Base-by-base conservation (phyloP, 1,284 basidiomycete genomes). In the Malassezia japonica region DNA sequence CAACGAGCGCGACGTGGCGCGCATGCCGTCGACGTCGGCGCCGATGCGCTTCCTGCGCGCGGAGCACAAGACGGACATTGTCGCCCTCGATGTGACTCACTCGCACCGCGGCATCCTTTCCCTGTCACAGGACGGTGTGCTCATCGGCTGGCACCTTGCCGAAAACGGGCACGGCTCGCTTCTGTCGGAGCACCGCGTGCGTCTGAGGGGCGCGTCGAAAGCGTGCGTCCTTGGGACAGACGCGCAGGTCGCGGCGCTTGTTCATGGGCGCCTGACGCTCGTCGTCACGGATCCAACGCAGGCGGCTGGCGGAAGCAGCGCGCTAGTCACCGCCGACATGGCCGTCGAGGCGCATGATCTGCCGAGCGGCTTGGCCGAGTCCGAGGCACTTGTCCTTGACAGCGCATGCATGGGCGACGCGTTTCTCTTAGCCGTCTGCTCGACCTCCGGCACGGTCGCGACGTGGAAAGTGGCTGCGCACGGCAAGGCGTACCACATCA, bases 61-160 rank as follows among this genome's bases (percentile, higher is more conserved):
- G 9, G 44, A 52, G 45, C 50, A 52, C 37, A 46, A 46, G n/a
- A 37, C 50, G 10, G 50, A 52, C 23, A 52, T 52, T 18, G 15
- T 52, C 3, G 46, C 37, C 2, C 24, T 52, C 15, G 13, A 47
- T 3, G 28, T 36, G 8, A 24, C 38, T 24, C 10, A 23, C 25
- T 7, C 15, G 6, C 16, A 25, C 15, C 36, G 31, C 16, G 6
- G 24, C 9, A 31, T 52, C 6, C 16, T 52, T 6, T 46, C 43
- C 10, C 36, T 52, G 13, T 52, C 50, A 20, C 44, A 28, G 21
- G 50, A 52, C 27, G 50, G 50, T 28, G 50, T 52, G 21, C 15
- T 47, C 16, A 46, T 52, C 12, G 46, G 50, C 33, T 52, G 50
- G 50, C 27, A 40, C 6, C 32, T 46, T 12, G 10, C 21, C 18